phyloP scores from a whole-genome alignment of 2,329 filamentous ascomycete species.

The Aspergillus jensenii region DNA sequence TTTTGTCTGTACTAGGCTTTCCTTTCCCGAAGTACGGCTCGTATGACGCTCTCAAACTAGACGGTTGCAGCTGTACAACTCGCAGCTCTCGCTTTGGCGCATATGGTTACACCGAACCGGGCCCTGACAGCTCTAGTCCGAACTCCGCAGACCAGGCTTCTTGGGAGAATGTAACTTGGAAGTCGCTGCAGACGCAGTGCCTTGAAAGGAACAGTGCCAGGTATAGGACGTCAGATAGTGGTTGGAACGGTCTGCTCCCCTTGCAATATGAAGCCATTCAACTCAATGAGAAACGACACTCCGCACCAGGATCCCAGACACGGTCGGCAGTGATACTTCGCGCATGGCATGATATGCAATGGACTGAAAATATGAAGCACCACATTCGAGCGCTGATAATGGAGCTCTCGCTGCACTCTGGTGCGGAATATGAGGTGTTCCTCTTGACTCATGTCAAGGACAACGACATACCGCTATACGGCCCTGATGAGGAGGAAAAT shows the following conservation, averaged over 20 bases:
- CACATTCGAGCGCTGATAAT: not conserved
- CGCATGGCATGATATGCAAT: not conserved
- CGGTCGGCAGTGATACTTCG: not conserved
- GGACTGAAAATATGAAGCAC: not conserved
- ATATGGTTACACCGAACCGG: not conserved
- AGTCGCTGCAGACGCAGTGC: not conserved
- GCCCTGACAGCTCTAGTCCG: not conserved
- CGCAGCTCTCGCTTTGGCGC: not conserved
- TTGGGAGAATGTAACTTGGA: not conserved
- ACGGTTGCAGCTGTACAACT: not conserved
- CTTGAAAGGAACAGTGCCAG: not conserved
- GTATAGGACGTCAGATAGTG: not conserved
- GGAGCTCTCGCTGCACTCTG: not conserved
- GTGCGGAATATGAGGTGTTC: not conserved
- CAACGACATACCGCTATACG: not conserved
- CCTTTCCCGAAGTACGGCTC: not conserved
- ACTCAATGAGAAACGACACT: not conserved
- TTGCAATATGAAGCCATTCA: not conserved
- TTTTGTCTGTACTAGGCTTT: not conserved
- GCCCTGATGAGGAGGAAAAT: not conserved
- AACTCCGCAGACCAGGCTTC: not conserved
- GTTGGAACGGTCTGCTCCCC: not conserved
- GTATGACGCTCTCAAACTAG: not conserved
- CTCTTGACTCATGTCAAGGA: not conserved
- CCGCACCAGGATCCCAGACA: not conserved